Evolutionary conservation across 257 asterid species (phyloP).

Genomic region (Penstemon newberryi): DNA sequence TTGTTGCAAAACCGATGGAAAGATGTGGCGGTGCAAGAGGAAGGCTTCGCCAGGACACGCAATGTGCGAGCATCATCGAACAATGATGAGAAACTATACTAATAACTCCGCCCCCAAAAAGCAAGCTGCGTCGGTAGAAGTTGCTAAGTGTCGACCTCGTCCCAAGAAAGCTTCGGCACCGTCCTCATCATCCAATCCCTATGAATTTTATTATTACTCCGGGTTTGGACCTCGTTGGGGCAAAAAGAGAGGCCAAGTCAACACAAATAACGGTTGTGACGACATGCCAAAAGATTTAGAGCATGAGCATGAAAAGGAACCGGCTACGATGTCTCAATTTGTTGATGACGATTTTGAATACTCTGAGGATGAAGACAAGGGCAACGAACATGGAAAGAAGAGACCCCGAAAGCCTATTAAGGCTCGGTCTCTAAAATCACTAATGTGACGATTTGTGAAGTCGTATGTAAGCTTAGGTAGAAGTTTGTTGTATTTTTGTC

Average conservation of each 20-base stretch:
- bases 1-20: slow-evolving; percentile 60
- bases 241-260: slow-evolving; percentile 45
- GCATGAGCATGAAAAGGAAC: slow-evolving; percentile 6
- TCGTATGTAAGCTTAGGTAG: no score
- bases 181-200: slow-evolving; percentile 34
- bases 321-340: slow-evolving; percentile 4
- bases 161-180: slow-evolving; percentile 36
- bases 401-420: slow-evolving; percentile 63
- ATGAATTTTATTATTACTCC: slow-evolving; percentile 66
- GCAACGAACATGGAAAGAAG: slow-evolving; percentile 38
- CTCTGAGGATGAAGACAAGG: slow-evolving; percentile 27
- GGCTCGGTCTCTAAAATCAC: slow-evolving; percentile 72
- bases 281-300: not conserved
- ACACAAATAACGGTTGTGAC: not conserved
- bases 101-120: slow-evolving; percentile 28
- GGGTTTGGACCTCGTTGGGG: slow-evolving; percentile 85
- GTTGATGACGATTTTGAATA: slow-evolving; percentile 28
- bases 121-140: slow-evolving; percentile 17
- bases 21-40: slow-evolving; percentile 58
- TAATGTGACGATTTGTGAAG: slow-evolving; percentile 44
- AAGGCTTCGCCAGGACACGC: slow-evolving; percentile 41
- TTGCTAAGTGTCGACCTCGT: slow-evolving; percentile 27
- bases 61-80: slow-evolving; percentile 52
- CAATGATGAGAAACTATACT: slow-evolving; percentile 31
- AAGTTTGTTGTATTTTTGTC: no score